A percentile compares a stretch with the other conserved stretches of the same genome.
Evolutionary conservation across 495 filamentous ascomycete species (phyloP).

Genomic region (Pyrenopolyporus hunteri): DNA sequence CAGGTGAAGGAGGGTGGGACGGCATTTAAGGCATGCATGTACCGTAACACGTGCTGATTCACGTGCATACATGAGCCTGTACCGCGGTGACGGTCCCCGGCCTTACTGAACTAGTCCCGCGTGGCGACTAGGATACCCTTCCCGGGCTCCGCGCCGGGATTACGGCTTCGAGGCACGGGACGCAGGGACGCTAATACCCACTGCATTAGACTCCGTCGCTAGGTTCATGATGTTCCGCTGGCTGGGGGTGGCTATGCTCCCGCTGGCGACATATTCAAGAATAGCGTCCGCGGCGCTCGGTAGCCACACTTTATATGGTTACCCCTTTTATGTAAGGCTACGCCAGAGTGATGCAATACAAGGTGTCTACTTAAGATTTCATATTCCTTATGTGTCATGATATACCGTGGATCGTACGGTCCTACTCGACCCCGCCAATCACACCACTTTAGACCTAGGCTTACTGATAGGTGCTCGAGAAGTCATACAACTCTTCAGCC

Average conservation of each 20-base stretch:
- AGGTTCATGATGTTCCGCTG: neutral
- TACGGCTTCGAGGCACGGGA: slow-evolving; percentile 3
- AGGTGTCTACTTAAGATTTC: no score
- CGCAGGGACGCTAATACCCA: neutral
- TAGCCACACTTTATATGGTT: neutral
- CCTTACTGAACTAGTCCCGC: slow-evolving; percentile 8
- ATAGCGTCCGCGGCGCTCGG: neutral
- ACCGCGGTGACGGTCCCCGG: slow-evolving; percentile 12
- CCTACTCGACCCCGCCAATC: no score
- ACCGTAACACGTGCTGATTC: slow-evolving; percentile 22
- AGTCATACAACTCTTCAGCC: no score
- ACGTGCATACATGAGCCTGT: slow-evolving; percentile 9
- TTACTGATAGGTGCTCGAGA: no score
- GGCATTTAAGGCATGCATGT: slow-evolving; percentile 21
- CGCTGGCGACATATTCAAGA: neutral
- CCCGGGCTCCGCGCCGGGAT: slow-evolving; percentile 15
- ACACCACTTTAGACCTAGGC: no score
- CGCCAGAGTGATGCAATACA: no score
- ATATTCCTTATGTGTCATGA: no score
- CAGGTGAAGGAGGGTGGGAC: slow-evolving; percentile 13
- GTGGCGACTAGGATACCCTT: slow-evolving; percentile 15
- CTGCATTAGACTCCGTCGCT: neutral
- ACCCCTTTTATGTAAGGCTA: no score
- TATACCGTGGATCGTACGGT: no score
- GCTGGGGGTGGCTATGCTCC: neutral